phyloP scores from a whole-genome alignment of 345 rosid species.

The Rhizophora apiculata region DNA sequence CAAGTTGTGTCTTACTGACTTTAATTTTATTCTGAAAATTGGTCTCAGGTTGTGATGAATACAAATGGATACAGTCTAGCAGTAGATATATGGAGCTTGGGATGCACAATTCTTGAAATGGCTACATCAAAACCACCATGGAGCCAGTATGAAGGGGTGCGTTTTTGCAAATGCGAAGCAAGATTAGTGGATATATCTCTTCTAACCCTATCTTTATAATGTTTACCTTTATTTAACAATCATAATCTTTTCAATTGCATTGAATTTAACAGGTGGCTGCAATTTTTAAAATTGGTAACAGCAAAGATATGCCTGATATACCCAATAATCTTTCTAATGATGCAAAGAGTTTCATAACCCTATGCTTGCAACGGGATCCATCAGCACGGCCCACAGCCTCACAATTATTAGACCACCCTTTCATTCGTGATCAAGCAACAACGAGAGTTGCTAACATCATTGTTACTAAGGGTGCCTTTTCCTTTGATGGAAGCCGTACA shows the following conservation, averaged over 20 bases:
- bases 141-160: slow-evolving; percentile 96
- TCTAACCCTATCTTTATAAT: slow-evolving; percentile 9
- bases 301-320: slow-evolving; percentile 87
- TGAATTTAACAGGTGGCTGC: slow-evolving; percentile 83
- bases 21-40: neutral
- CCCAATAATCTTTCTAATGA: slow-evolving; percentile 88
- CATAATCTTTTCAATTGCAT: slow-evolving; percentile 13
- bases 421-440: slow-evolving; percentile 58
- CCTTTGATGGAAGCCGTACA: slow-evolving; percentile 67
- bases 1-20: neutral
- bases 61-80: slow-evolving; percentile 78
- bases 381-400: slow-evolving; percentile 74
- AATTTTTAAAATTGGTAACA: slow-evolving; percentile 93
- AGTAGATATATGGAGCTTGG: slow-evolving; percentile 97
- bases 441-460: slow-evolving; percentile 45
- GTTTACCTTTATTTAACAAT: neutral
- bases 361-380: slow-evolving; percentile 88
- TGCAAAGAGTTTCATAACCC: slow-evolving; percentile 68
- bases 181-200: neutral
- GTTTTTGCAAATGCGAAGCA: slow-evolving; percentile 17
- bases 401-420: slow-evolving; percentile 75
- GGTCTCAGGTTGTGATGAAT: slow-evolving; percentile 81
- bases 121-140: slow-evolving; percentile 95
- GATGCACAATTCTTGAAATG: slow-evolving; percentile 98
- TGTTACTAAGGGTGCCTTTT: slow-evolving; percentile 47